Evolutionary conservation across 1,139 yeast genomes (phyloP).

Genomic region (Magnusiomyces tetraspermus): DNA sequence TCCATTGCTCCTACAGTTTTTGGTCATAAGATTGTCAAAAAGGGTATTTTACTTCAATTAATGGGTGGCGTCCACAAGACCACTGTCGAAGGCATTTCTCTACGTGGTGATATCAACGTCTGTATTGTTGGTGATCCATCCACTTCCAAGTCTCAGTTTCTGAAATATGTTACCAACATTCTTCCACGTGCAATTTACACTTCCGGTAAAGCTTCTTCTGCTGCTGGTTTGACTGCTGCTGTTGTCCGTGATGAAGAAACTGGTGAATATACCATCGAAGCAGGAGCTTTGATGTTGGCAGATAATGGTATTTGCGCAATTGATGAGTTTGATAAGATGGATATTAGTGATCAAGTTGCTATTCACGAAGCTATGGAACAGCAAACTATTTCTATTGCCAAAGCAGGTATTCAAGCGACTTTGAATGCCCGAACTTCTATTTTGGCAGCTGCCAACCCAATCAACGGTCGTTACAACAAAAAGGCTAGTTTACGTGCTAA

Average conservation of each 20-base stretch:
- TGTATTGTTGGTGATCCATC: conserved; percentile 99
- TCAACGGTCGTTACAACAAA: conserved; percentile 89
- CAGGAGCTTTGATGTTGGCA: conserved; percentile 97
- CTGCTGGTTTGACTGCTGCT: conserved; percentile 98
- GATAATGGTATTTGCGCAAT: conserved; percentile 98
- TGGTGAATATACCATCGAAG: conserved; percentile 95
- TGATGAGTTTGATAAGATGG: conserved; percentile 98
- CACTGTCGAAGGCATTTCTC: conserved; percentile 88
- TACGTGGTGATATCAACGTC: conserved; percentile 94
- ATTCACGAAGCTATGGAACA: conserved; percentile 99
- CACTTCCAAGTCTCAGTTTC: conserved; percentile 91
- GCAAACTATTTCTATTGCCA: conserved; percentile 94
- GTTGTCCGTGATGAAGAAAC: conserved; percentile 97
- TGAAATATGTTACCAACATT: conserved; percentile 86
- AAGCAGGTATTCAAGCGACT: conserved; percentile 97
- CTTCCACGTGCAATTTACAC: conserved; percentile 94
- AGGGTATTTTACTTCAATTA: conserved; percentile 80
- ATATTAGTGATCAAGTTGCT: conserved; percentile 89
- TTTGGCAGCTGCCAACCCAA: conserved; percentile 95
- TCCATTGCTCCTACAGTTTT: conserved; percentile 96
- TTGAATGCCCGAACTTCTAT: conserved; percentile 93
- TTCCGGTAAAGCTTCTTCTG: conserved; percentile 96
- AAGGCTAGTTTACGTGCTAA: conserved; percentile 77
- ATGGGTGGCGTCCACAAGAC: conserved; percentile 94
- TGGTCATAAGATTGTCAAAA: conserved; percentile 91